Evolutionary conservation across 176 grass and related monocot genomes (phyloP), one percentile per base, ranked within the genome.

Genomic region (Musa beccarii): DNA sequence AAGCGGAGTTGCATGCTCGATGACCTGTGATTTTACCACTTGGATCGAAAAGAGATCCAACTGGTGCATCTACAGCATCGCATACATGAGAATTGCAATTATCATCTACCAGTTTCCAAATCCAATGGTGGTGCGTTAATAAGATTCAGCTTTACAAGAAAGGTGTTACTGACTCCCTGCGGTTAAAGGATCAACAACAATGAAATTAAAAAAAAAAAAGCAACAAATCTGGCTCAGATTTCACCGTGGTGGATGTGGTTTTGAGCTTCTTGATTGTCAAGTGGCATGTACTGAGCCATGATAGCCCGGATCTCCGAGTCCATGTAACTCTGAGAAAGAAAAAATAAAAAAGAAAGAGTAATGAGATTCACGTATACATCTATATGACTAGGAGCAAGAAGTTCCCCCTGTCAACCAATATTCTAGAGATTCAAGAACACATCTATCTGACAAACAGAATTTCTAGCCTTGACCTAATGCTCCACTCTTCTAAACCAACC

Each of bases 281-380:
- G 72, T 9, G 72, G 72, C 72, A 74, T 74, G 72, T 74, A 74
- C 52, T 74, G 72, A 16, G 72, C 72, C 72, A 74, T 74, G 53
- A 74, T 74, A 17, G 72, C 72, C 1, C 72, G 72, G 15, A 74
- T 56, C 72, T 74, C 72, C 1, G 72, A 55, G 53, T 74, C 72
- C 72, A 74, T 74, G 53, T 74, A 74, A 34, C 72, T 74, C 72
- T 74, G 72, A 26, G 2, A 24, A 54, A 54, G 24, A 43, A 51
- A 51, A 28, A 54, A 73, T 25, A 17, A 54, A 13, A 22, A 8
- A 25, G 2, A 74, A 74, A 24, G 15, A 4, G 20, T 62, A 23
- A 72, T 20, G 16, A 25, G 51, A 19, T 61, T 14, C 10, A 26
- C 1, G 1, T 26, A 26, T 26, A 26, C 25, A 26, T 26, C 25